These are phyloP conservation scores for Daldinia sp. DNA, from an alignment of 2,329 filamentous ascomycete genomes.

Conservation along the genomic window DNA sequence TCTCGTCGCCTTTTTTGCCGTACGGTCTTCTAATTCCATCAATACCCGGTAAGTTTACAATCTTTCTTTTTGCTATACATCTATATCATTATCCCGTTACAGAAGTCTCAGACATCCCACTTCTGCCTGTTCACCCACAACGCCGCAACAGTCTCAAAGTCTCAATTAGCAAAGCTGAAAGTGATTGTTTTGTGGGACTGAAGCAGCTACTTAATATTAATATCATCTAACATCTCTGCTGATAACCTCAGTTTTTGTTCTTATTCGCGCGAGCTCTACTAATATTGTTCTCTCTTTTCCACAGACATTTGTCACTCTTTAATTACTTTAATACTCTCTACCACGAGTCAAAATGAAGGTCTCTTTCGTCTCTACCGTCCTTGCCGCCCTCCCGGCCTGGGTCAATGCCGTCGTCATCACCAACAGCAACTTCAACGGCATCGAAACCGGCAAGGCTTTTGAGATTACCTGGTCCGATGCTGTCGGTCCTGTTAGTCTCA, in stretches of 20 bases:
- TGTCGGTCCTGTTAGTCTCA: slow-evolving; percentile 58
- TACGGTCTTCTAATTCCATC: slow-evolving; percentile 38
- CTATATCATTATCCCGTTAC: neutral
- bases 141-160: slow-evolving; percentile 22
- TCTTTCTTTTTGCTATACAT: neutral
- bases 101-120: slow-evolving; percentile 13
- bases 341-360: slow-evolving; percentile 53
- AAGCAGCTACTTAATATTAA: slow-evolving; percentile 2
- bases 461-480: slow-evolving; percentile 59
- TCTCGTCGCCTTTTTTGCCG: slow-evolving; percentile 24
- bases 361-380: slow-evolving; percentile 45
- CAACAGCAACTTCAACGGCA: slow-evolving; percentile 52
- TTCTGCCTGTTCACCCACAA: slow-evolving; percentile 4
- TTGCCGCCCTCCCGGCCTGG: slow-evolving; percentile 51
- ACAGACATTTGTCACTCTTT: slow-evolving; percentile 42
- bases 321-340: slow-evolving; percentile 34
- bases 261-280: slow-evolving; percentile 14
- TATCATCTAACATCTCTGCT: slow-evolving; percentile 1
- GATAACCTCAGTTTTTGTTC: slow-evolving; percentile 15
- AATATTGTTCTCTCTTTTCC: slow-evolving; percentile 13
- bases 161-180: slow-evolving; percentile 13
- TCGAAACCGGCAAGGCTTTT: slow-evolving; percentile 57
- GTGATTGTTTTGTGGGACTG: slow-evolving; percentile 11
- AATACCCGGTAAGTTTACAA: slow-evolving; percentile 42
- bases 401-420: slow-evolving; percentile 52